Evolutionary conservation across 2,329 filamentous ascomycete genomes (phyloP).

Genomic region (Fusarium pininemorale): DNA sequence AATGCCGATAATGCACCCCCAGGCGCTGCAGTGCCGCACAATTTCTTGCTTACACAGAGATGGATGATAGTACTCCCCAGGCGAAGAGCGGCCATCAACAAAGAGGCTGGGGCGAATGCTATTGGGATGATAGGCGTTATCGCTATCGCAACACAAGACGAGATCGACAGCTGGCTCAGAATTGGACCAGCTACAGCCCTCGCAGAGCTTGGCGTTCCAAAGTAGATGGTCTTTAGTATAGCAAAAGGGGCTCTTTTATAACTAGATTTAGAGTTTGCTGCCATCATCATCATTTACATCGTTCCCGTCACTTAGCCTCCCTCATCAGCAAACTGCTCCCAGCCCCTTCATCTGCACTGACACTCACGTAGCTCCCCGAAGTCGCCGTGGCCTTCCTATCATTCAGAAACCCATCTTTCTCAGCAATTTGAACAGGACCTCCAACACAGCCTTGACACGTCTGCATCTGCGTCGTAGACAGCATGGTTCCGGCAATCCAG

Average conservation of each 20-base stretch:
- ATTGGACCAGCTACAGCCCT: neutral
- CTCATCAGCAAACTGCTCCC: accelerated
- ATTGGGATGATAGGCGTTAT: neutral
- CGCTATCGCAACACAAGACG: neutral
- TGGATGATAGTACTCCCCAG: neutral
- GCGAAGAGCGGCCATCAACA: neutral
- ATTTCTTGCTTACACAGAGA: neutral
- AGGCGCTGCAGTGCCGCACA: neutral
- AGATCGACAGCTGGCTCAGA: neutral
- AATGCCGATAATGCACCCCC: accelerated
- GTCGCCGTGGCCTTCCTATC: neutral
- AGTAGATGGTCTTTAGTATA: neutral
- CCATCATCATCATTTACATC: neutral
- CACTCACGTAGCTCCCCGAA: neutral
- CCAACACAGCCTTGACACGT: slow-evolving; percentile 1
- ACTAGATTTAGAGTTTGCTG: accelerated
- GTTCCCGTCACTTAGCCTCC: neutral
- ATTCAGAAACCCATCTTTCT: neutral
- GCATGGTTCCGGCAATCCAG: neutral
- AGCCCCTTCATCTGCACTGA: neutral
- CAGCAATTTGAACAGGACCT: neutral
- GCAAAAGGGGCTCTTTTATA: neutral
- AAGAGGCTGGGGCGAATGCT: neutral
- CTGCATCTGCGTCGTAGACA: neutral
- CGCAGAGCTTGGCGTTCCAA: neutral